These are phyloP conservation scores for Claviceps quebecensis DNA, from an alignment of 2,329 filamentous ascomycete species.

Conservation along the genomic window DNA sequence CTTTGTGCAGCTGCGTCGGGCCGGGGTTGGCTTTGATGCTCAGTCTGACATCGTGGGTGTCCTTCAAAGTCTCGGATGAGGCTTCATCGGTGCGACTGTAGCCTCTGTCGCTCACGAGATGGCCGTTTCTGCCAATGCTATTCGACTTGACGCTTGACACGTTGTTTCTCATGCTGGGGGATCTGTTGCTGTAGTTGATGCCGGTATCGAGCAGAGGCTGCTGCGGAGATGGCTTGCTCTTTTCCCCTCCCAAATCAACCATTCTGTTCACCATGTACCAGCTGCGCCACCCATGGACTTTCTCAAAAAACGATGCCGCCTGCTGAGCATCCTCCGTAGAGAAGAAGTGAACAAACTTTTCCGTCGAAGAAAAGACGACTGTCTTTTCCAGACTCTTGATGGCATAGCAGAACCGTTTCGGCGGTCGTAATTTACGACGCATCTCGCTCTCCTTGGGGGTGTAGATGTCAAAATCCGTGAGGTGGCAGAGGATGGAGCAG, in stretches of 20 bases:
- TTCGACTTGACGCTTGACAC: neutral
- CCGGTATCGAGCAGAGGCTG: slow-evolving; percentile 5
- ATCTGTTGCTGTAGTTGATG: neutral
- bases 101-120: neutral
- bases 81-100: neutral
- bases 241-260: slow-evolving; percentile 30
- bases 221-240: slow-evolving; percentile 10
- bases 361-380: slow-evolving; percentile 64
- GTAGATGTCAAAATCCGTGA: slow-evolving; percentile 91
- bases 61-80: slow-evolving; percentile 6
- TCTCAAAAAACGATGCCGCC: slow-evolving; percentile 55
- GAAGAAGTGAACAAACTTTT: slow-evolving; percentile 89
- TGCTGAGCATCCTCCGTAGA: slow-evolving; percentile 57
- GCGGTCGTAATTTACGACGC: slow-evolving; percentile 61
- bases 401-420: slow-evolving; percentile 74
- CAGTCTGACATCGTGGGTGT: slow-evolving; percentile 8
- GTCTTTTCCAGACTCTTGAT: slow-evolving; percentile 88
- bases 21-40: slow-evolving; percentile 4
- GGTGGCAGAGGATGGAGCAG: slow-evolving; percentile 57
- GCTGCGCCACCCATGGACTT: slow-evolving; percentile 71
- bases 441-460: slow-evolving; percentile 54
- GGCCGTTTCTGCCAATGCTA: slow-evolving; percentile 1
- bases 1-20: neutral
- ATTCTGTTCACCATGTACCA: slow-evolving; percentile 76
- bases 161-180: neutral